These are phyloP conservation scores for Nymphaea thermarum DNA, from an alignment of 164 flowering plant genomes.

Conservation along the genomic window DNA sequence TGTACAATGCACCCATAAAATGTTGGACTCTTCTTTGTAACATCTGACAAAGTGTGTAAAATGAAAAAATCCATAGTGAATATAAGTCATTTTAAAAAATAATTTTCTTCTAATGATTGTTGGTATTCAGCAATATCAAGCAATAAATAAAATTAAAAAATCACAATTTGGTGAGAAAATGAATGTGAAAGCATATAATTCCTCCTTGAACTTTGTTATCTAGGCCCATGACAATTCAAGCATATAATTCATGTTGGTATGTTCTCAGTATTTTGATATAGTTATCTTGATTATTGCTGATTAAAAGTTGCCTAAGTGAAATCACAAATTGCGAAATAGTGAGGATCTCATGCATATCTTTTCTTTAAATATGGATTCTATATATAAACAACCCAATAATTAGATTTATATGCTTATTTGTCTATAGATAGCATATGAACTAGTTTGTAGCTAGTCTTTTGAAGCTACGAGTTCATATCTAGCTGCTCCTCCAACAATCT, in stretches of 20 bases:
- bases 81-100: not conserved
- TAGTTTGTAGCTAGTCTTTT: too few relatives aligned
- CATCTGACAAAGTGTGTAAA: conserved; percentile 58
- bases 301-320: too few relatives aligned
- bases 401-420: too few relatives aligned
- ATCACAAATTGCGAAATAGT: too few relatives aligned
- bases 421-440: too few relatives aligned
- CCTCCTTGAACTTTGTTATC: conserved; percentile 77
- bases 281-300: too few relatives aligned
- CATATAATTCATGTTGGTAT: not conserved
- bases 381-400: too few relatives aligned
- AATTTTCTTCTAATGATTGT: not conserved
- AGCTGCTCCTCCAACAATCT: too few relatives aligned
- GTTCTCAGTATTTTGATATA: too few relatives aligned
- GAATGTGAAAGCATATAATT: conserved; percentile 17
- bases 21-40: conserved; percentile 84
- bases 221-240: conserved; percentile 66
- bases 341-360: too few relatives aligned
- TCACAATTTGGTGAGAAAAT: not conserved
- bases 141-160: not conserved
- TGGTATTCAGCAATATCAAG: not conserved
- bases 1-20: conserved; percentile 94
- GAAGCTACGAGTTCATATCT: too few relatives aligned
- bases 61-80: not conserved
- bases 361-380: too few relatives aligned